Evolutionary conservation across 805 yeast species (phyloP), one percentile per base, ranked within the genome.

Genomic region (Wickerhamiella kurtzmanii): DNA sequence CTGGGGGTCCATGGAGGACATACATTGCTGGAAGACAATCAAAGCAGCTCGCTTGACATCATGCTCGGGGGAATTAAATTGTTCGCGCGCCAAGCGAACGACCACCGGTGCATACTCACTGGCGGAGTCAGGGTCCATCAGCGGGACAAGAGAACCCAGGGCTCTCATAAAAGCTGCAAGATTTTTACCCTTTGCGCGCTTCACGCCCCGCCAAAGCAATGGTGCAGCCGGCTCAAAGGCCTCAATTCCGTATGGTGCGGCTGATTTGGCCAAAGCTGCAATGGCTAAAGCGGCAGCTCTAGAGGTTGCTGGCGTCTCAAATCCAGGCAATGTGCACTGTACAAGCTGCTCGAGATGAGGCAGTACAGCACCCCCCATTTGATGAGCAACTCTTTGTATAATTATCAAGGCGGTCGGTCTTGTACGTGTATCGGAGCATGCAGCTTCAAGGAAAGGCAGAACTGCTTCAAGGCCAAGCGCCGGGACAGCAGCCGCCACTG

Each of bases 171-270:
- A 85, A 2, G 85, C 77, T 0, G 95, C 82, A 44, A 87, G 68
- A 28, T 44, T 0, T 79, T 71, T 55, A 77, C 75, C 3, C 51
- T 95, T 69, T 52, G 83, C 92, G 37, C 72, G 72, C 41, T 77
- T 72, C 20, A 85, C 73, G 3, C 95, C 96, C 9, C 67, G 64
- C 95, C 96, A 87, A 4, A 85, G 64, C 0, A 86, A 82, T 47
- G 83, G 89, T 35, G 89, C 59, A 0, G 79, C 70, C 0, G 65
- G 64, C 55, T 87, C 94, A 60, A 89, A 88, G 0, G 89, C 77
- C 56, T 85, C 96, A 47, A 84, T 81, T 41, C 97, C 98, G 63
- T 82, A 85, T 0, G 97, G 97, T 19, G 76, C 70, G 3, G 86
- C 75, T 5, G 84, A 79, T 44, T 83, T 88, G 0, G 96, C 96